Conservation (phyloP, 1,284 basidiomycete genomes). For the Bjerkandera adusta region DNA sequence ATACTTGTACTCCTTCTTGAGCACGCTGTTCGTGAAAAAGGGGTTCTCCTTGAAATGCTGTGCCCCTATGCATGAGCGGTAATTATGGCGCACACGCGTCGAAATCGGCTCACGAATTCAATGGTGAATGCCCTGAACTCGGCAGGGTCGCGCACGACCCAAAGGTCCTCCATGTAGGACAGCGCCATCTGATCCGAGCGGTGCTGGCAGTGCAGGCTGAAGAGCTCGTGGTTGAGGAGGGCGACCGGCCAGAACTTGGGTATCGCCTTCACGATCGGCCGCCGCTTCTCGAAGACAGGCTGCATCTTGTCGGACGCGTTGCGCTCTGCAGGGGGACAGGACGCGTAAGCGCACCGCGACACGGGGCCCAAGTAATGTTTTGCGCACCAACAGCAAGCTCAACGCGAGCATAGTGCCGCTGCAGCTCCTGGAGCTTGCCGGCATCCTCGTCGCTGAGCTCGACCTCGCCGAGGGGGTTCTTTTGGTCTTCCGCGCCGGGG, state of each 20-base stretch:
- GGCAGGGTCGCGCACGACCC: constrained; percentile 62
- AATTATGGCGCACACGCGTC: too few species aligned
- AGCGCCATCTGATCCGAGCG: constrained; percentile 69
- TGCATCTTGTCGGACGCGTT: constrained; percentile 52
- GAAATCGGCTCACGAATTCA: constrained; percentile 65
- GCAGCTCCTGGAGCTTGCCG: constrained; percentile 56
- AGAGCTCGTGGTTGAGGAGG: constrained; percentile 62
- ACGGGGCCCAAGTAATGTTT: constrained; percentile 17
- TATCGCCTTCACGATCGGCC: constrained; percentile 61
- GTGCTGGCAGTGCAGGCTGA: constrained; percentile 65
- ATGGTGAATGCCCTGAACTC: constrained; percentile 75
- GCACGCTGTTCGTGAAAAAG: constrained; percentile 68
- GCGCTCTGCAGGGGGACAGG: constrained; percentile 49
- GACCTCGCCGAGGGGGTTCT: constrained; percentile 61
- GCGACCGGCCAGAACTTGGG: constrained; percentile 79
- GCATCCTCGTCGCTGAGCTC: constrained; percentile 70
- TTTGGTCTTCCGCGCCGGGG: constrained; percentile 67
- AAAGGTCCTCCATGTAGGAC: constrained; percentile 77
- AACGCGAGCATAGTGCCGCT: constrained; percentile 63
- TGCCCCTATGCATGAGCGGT: too few species aligned
- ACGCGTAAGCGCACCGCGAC: constrained; percentile 8
- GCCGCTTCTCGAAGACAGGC: constrained; percentile 67
- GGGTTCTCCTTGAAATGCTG: constrained; percentile 84
- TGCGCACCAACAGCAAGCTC: constrained; percentile 73
- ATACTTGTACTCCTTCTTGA: constrained; percentile 80